Percentiles rank a stretch among this genome's conserved stretches.
Conservation (phyloP, 2,329 filamentous ascomycete genomes). For the Arthrobotrys sphaeroides region DNA sequence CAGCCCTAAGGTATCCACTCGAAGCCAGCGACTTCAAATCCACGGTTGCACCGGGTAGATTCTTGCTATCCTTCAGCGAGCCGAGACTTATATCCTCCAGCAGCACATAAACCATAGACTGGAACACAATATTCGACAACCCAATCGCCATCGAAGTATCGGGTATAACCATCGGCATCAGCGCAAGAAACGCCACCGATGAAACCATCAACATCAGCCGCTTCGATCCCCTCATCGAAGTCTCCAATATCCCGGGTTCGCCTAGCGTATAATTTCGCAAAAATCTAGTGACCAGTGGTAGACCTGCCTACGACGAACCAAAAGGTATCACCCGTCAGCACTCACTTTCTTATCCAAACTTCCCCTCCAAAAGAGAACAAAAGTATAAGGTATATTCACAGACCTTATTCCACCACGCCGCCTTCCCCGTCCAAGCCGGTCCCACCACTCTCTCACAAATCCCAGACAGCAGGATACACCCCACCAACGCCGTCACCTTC, state of each 20-base stretch:
- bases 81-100: constrained; percentile 43
- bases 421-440: constrained; percentile 38
- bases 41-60: constrained; percentile 23
- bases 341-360: not conserved
- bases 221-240: constrained; percentile 29
- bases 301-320: constrained; percentile 41
- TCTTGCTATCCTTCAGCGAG: constrained; percentile 38
- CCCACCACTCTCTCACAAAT: constrained; percentile 44
- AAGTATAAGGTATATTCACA: not conserved
- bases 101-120: constrained; percentile 46
- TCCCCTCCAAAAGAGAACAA: not conserved
- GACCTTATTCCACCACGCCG: constrained; percentile 53
- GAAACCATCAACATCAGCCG: constrained; percentile 32
- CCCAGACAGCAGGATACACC: constrained; percentile 44
- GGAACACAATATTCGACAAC: constrained; percentile 33
- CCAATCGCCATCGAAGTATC: constrained; percentile 35
- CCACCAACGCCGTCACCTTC: constrained; percentile 45
- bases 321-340: constrained; percentile 1
- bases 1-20: constrained; percentile 32
- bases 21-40: constrained; percentile 38
- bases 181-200: constrained; percentile 30
- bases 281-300: constrained; percentile 50
- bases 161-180: constrained; percentile 32
- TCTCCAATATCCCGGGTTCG: constrained; percentile 48
- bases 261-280: constrained; percentile 50